phyloP scores from a whole-genome alignment of 2,329 filamentous ascomycete genomes.

The Plectosphaerella plurivora region DNA sequence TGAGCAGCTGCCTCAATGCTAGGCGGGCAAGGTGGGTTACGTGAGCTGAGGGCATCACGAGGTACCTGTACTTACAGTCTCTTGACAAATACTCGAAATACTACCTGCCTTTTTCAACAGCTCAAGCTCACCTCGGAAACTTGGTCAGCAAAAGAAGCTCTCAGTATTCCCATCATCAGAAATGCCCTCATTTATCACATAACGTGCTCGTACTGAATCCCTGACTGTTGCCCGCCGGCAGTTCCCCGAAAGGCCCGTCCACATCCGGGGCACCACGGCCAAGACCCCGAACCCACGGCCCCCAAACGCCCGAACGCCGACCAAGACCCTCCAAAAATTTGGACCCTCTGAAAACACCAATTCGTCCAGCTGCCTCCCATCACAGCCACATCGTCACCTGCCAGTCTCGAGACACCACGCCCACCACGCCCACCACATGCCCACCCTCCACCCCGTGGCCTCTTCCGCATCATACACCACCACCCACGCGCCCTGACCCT shows the following conservation, averaged over 20 bases:
- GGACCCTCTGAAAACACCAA: constrained; percentile 2
- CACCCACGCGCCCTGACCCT: neutral
- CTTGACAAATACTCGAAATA: no score
- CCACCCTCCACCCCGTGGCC: constrained; percentile 6
- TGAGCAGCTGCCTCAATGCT: no score
- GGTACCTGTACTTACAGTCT: no score
- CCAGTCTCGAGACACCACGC: constrained; percentile 4
- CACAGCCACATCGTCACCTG: neutral
- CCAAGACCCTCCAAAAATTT: constrained; percentile 1
- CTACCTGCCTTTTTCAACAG: no score
- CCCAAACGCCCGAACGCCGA: constrained; percentile 5
- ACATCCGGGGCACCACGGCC: neutral
- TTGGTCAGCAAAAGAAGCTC: no score
- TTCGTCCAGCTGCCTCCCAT: neutral
- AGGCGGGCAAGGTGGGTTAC: no score
- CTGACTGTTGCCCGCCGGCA: neutral
- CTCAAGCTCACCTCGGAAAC: no score
- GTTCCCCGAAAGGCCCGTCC: constrained; percentile 1
- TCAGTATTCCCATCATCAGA: no score
- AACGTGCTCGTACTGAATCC: neutral
- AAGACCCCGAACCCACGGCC: constrained; percentile 6
- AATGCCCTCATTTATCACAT: neutral
- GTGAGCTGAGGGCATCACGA: no score
- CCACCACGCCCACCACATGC: constrained; percentile 9
- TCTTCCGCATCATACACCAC: constrained; percentile 3